Evolutionary conservation across 2,329 filamentous ascomycete species (phyloP), one percentile per base, ranked within the genome.

Genomic region (Niveomyces coronatus): DNA sequence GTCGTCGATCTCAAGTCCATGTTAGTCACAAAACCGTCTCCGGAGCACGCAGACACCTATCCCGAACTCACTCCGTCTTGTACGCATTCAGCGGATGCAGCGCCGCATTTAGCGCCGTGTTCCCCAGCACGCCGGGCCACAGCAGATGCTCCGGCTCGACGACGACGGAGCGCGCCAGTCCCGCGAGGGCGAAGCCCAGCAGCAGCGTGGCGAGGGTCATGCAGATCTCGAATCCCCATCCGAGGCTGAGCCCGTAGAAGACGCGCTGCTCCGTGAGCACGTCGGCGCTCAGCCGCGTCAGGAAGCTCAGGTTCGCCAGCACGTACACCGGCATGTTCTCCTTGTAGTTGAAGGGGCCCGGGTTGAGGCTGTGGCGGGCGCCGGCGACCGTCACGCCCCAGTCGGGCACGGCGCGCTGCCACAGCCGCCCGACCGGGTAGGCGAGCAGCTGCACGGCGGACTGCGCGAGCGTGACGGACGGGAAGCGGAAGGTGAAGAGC

Each of bases 271-370:
- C 55, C 1, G 53, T 57, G 20, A 58, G 45, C 9, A 56, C 55
- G 18, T 58, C 55, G 4, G 55, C 55, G 18, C 55, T 57, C 8
- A 58, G 45, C n/a, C 55, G 49, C 3, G 54, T 58, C 14, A 63
- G 56, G 37, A 67, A 65, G 11, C 63, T 67, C 2, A 68, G 63
- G 51, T 78, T 76, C 33, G 76, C 70, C 58, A 72, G 64, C 41
- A 71, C 68, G 39, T 65, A 66, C 36, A 74, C 68, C 13, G 74
- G 55, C 51, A 70, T 68, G 47, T 74, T 70, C 51, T 74, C 71
- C 27, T 58, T 59, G 40, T 56, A 50, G 34, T 58, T 59, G 39
- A 57, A 58, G 0, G 58, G 55, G 1, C 62, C 57, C 6, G 63
- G 64, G 35, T 68, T 68, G 4, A 65, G 42, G 37, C 55, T 53